Base-by-base conservation (phyloP, 495 filamentous ascomycete genomes). In the Xylaria curta region DNA sequence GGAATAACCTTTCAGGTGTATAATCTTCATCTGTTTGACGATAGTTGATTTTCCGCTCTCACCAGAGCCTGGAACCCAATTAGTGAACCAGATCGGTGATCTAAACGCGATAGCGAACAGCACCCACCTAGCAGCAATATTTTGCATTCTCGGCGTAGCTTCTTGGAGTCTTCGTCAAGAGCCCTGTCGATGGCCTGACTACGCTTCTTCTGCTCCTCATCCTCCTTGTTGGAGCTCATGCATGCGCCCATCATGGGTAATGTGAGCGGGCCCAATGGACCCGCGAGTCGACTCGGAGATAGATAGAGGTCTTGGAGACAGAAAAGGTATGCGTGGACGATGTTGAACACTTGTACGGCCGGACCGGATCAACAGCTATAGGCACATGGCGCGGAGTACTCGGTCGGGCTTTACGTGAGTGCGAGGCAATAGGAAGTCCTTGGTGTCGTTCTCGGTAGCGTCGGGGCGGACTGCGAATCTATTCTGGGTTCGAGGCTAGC, bases 1-100 rank as follows among this genome's bases (percentile, higher is more conserved):
- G 3, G 93, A 92, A 81, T 98, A 99, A 69, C 96, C 96, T 82
- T 97, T 97, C 77, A 98, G 92, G 77, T 98, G 96, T 74, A 98
- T 98, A 77, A 99, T 98, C 83, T 99, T 99, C 96, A 98, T 99
- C 86, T 98, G 96, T 81, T 98, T 98, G 73, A 99, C 96, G 74
- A 98, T 98, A 4, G 96, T 99, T 61, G 96, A 98, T 82, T 99
- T 99, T 62, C 96, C 96, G 82, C 95, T 98, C 86, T 99, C 96
- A 70, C 96, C 96, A 69, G 96, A 98, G 49, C 96, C 96, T 99
- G 77, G 54, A 59, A 36, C 17, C 21, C 47, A n/a, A 49, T 76
- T 58, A 76, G 71, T 61, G 61, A 49, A 38, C n/a, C 24, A 49
- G 46, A 5, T 42, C 2, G 19, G 17, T 31, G 15, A 31, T 46